phyloP scores from a whole-genome alignment of 331 rosid genomes.

The Pyracantha coccinea region DNA sequence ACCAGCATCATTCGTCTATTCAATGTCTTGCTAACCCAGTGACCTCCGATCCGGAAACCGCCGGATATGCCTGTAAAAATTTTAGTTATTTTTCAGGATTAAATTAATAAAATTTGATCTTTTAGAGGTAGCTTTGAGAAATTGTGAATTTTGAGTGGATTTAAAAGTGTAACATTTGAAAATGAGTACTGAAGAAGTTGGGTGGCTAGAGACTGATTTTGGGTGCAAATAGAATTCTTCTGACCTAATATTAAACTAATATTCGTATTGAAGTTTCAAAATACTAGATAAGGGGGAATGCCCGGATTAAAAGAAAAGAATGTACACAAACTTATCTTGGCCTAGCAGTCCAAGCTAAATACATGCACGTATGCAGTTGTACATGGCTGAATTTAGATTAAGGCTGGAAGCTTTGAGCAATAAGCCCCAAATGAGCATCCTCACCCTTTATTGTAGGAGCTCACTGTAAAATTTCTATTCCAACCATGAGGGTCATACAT shows the following conservation, averaged over 20 bases:
- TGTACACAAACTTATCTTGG: neutral
- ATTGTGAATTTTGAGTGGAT: neutral
- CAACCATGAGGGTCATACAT: no score
- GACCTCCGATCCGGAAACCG: neutral
- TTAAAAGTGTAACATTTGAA: neutral
- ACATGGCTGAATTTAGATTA: neutral
- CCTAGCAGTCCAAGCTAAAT: neutral
- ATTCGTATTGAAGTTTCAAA: neutral
- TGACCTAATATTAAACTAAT: neutral
- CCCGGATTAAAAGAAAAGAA: neutral
- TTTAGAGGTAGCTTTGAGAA: no score
- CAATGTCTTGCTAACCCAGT: neutral
- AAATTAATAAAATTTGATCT: neutral
- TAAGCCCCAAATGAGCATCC: neutral
- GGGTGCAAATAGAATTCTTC: neutral
- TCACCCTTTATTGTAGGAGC: neutral
- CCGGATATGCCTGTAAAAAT: neutral
- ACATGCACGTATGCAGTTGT: neutral
- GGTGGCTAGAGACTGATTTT: neutral
- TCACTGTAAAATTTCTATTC: no score
- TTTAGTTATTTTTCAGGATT: neutral
- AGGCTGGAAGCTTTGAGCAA: neutral
- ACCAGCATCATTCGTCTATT: neutral
- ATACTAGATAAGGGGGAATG: neutral
- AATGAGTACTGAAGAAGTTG: neutral